Evolutionary conservation across 208 protist genomes (phyloP).

Genomic region (Trypanosoma vivax): DNA sequence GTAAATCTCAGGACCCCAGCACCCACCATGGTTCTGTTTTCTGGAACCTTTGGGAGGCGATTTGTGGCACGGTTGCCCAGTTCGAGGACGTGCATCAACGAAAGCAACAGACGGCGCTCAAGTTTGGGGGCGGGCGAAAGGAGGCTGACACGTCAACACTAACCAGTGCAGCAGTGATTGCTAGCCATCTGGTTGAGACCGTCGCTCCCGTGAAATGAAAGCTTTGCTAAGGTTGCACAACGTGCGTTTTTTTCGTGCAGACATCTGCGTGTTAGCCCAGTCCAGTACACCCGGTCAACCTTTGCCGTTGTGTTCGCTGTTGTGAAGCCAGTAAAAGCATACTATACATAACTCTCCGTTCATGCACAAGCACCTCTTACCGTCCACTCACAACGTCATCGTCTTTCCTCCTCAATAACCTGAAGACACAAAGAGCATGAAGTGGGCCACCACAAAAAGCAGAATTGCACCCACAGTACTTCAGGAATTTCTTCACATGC

Average conservation of each 20-base stretch:
- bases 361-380: background rate
- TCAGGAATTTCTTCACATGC: conserved; percentile 8
- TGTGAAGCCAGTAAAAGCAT: too few species aligned
- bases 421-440: conserved; percentile 1
- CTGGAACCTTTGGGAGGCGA: conserved; percentile 72
- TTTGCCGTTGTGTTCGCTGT: too few species aligned
- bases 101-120: conserved; percentile 49
- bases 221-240: too few species aligned
- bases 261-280: too few species aligned
- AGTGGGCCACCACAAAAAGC: conserved; percentile 7
- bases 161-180: background rate
- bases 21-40: conserved; percentile 46
- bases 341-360: too few species aligned
- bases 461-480: conserved; percentile 1
- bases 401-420: background rate
- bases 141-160: background rate
- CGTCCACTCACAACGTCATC: background rate
- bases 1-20: conserved; percentile 58
- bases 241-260: too few species aligned
- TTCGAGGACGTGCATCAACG: conserved; percentile 60
- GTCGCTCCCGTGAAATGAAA: background rate
- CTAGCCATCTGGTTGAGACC: conserved; percentile 3
- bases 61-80: conserved; percentile 47
- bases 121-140: conserved; percentile 19
- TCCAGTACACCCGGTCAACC: too few species aligned